Evolutionary conservation across 1,139 yeast species (phyloP), one percentile per base, ranked within the genome.

Genomic region (Geotrichum armillariae): DNA sequence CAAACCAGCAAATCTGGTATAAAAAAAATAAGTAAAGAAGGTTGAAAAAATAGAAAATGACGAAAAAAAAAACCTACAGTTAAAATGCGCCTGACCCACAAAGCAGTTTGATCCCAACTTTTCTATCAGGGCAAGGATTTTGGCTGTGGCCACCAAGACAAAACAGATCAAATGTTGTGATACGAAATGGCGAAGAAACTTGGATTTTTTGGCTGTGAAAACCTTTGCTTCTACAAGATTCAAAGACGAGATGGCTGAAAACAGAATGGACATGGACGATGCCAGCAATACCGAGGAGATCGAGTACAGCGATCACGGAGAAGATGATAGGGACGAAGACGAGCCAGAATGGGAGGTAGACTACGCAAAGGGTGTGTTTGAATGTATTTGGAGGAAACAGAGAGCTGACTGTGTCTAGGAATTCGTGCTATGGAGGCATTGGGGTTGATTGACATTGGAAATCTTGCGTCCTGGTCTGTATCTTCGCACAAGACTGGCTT

Each of bases 401-500:
- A 16, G n/a, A 16, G 21, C 40, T 49, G 14, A 44, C 14, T 12
- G 12, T 25, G 18, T 17, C 9, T 14, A 51, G 55, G 55, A 11
- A 64, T 83, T 2, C 76, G 76, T 51, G 80, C 78, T 49, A 66
- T 84, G 55, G 91, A 85, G 53, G 66, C 69, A 4, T 61, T 74
- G 29, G 90, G 87, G 9, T 63, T 81, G 14, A 70, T 77, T 3
- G 97, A 93, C 64, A 76, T 93, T 16, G 89, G 96, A 1, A 82
- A 84, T 8, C 69, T 86, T 27, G 98, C 95, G 0, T 77, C 83
- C 34, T 93, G 99, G 98, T 78, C 82, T 41, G 81, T 89, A 0
- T 86, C 96, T 1, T 84, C 96, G 0, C 71, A 54, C 60, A 93
- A 91, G 60, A 78, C 77, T 18, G 95, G 93, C 0, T 82, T 74